Evolutionary conservation across 352 stramenopile species (phyloP), one percentile per base, ranked within the genome.

Genomic region (Pythium diclinum): DNA sequence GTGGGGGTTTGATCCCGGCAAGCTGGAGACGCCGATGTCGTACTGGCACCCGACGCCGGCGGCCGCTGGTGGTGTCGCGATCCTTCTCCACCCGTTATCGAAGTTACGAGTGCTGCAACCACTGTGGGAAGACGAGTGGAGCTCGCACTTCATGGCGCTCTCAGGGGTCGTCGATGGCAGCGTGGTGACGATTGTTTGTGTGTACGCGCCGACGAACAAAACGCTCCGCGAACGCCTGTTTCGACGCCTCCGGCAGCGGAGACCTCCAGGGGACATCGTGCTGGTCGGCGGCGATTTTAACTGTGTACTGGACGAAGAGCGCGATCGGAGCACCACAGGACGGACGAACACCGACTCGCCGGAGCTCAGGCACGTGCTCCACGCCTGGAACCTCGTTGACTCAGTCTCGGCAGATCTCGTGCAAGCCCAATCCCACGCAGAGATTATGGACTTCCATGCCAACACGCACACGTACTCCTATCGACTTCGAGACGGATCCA

Each of bases 241-340:
- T n/a, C 6, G 6, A 23, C 7, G 28, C 2, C n/a, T 40, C 4
- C 7, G 4, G 1, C 3, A 3, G 23, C 16, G 42, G 8, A 0
- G 1, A 3, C 56, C 14, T 30, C 56, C 56, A 3, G 13, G 40
- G 0, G 56, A 46, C 0, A 3, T 56, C 0, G 9, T 69, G 9
- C 21, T 63, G 14, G 36, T 56, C 1, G 61, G 61, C 1, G 61
- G 61, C 7, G 61, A 62, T 28, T 67, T 67, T 21, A 67, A 61
- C 44, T 67, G 61, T 21, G 47, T 47, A 0, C 23, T 57, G 6
- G 19, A 67, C 23, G 36, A 8, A 6, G 30, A 33, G 17, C 23
- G 44, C 2, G 61, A 67, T 44, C 28, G 42, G 3, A 67, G 40
- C 16, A 30, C 16, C 2, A 7, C 1, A 1, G 13, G n/a, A 2